Conservation (phyloP, 73 alveolate species). For the Paramecium octaurelia region DNA sequence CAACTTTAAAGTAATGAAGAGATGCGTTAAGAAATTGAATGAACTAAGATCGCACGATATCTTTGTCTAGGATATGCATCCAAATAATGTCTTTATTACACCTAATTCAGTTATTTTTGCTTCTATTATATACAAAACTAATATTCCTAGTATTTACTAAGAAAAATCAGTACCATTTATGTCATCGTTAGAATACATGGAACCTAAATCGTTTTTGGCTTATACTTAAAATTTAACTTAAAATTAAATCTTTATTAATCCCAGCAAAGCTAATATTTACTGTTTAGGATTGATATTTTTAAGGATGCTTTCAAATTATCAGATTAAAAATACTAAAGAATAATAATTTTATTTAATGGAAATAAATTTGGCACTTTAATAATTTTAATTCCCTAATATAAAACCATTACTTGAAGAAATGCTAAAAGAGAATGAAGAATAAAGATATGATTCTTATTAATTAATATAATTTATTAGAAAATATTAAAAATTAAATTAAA, state of each 20-base stretch:
- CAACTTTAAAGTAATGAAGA: not conserved
- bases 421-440: slow-evolving; percentile 40
- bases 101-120: not conserved
- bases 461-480: not conserved
- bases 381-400: not conserved
- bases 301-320: not conserved
- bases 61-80: slow-evolving; percentile 35
- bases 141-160: not conserved
- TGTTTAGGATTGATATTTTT: slow-evolving; percentile 1
- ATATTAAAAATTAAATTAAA: not conserved
- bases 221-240: not conserved
- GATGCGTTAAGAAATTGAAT: not conserved
- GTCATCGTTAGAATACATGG: not conserved
- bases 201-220: slow-evolving; percentile 12
- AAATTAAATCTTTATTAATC: not conserved
- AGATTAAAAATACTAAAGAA: slow-evolving; percentile 38
- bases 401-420: slow-evolving; percentile 19
- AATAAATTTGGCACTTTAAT: not conserved
- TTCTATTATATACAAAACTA: not conserved
- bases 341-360: slow-evolving; percentile 21
- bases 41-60: not conserved
- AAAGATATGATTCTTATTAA: slow-evolving; percentile 24
- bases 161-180: slow-evolving; percentile 7
- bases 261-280: slow-evolving; percentile 2
- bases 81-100: not conserved